A percentile compares a stretch with the other conserved stretches of the same genome.
Conservation (phyloP, 352 stramenopile species). For the Phytopythium montanum region DNA sequence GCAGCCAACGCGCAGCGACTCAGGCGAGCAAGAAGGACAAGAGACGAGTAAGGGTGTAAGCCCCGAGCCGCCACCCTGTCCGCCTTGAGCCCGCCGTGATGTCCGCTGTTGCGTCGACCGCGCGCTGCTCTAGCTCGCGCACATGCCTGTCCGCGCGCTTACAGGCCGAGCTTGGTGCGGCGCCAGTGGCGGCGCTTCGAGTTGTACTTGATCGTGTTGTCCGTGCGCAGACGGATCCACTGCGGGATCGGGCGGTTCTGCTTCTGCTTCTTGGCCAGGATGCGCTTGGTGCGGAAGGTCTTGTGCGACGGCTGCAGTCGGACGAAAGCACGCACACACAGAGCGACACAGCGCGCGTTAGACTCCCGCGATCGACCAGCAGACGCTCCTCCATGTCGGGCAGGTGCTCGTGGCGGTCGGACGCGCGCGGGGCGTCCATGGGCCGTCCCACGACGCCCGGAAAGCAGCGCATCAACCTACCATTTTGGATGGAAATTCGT, state of each 20-base stretch:
- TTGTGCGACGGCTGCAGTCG: conserved; percentile 97
- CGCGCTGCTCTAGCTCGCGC: conserved; percentile 4
- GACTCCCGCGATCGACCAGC: not conserved
- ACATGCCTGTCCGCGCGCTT: conserved; percentile 56
- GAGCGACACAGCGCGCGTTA: not conserved
- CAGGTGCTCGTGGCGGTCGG: too few species aligned
- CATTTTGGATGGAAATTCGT: conserved; percentile 13
- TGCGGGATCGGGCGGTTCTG: conserved; percentile 99
- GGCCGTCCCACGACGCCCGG: too few species aligned
- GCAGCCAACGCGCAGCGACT: not conserved
- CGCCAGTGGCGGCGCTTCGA: conserved; percentile 99
- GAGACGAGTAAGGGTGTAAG: too few species aligned
- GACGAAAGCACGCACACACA: not conserved
- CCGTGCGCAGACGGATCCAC: conserved; percentile 99
- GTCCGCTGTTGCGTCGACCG: not conserved
- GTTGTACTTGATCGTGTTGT: conserved; percentile 99
- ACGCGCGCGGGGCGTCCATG: too few species aligned
- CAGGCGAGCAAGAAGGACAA: not conserved
- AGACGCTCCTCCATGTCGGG: too few species aligned
- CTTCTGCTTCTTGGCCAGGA: conserved; percentile 99
- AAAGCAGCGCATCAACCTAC: conserved; percentile 2
- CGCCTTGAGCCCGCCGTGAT: not conserved
- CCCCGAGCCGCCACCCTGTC: not conserved
- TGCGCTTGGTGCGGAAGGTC: conserved; percentile 99
- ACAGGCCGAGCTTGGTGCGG: conserved; percentile 99